A percentile compares a stretch with the other conserved stretches of the same genome.
phyloP scores from a whole-genome alignment of 371 early-diverging fungal species.

The Catenaria anguillulae region DNA sequence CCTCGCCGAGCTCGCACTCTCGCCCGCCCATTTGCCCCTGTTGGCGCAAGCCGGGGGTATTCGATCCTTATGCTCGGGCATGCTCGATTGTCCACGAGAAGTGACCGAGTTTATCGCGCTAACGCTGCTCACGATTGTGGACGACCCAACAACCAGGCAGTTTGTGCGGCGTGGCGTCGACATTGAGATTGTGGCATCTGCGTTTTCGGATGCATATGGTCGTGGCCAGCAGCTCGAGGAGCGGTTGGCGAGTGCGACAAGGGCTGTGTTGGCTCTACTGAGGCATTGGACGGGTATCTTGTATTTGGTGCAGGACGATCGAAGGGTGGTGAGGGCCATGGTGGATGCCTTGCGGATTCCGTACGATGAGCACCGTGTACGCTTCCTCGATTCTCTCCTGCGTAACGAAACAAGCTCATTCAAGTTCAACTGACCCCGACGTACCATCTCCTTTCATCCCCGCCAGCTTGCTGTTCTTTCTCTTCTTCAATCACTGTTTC shows the following conservation, averaged over 20 bases:
- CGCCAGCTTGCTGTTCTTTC: slow-evolving; percentile 62
- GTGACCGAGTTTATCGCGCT: slow-evolving; percentile 45
- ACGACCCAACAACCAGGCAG: slow-evolving; percentile 43
- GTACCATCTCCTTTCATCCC: slow-evolving; percentile 7
- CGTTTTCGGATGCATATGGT: slow-evolving; percentile 56
- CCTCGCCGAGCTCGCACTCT: slow-evolving; percentile 46
- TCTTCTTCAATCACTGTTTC: slow-evolving; percentile 7
- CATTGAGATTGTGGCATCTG: slow-evolving; percentile 56
- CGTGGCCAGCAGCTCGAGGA: slow-evolving; percentile 44
- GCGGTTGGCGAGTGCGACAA: slow-evolving; percentile 42
- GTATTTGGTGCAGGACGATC: slow-evolving; percentile 55
- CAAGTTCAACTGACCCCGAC: too few relatives aligned
- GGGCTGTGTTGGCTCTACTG: slow-evolving; percentile 42
- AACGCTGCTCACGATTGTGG: slow-evolving; percentile 53
- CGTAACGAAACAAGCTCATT: too few relatives aligned
- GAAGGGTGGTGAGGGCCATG: slow-evolving; percentile 51
- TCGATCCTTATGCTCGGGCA: slow-evolving; percentile 45
- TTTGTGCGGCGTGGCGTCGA: slow-evolving; percentile 65
- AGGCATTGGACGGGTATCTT: slow-evolving; percentile 64
- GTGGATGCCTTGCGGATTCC: slow-evolving; percentile 60
- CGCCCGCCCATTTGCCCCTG: slow-evolving; percentile 31
- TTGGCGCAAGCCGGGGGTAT: slow-evolving; percentile 54
- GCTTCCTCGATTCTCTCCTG: too few relatives aligned
- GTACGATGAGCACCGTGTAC: slow-evolving; percentile 39
- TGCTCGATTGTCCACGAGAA: slow-evolving; percentile 54